A percentile compares a stretch with the other conserved stretches of the same genome.
Evolutionary conservation across 2,329 filamentous ascomycete genomes (phyloP).

Genomic region (Lizonia empirigonia): DNA sequence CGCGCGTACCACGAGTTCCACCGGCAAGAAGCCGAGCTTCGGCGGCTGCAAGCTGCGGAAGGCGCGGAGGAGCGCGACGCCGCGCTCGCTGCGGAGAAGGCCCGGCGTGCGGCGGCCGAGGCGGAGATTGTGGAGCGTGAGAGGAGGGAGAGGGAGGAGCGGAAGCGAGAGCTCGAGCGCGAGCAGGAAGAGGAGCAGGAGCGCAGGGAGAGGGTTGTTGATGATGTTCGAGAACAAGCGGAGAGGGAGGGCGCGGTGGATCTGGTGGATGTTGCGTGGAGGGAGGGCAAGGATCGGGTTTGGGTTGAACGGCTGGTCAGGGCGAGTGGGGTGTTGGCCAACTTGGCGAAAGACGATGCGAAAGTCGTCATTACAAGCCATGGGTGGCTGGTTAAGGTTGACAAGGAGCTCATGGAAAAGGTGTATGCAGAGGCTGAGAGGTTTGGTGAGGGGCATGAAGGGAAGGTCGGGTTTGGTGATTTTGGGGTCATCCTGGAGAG

Average conservation of each 20-base stretch:
- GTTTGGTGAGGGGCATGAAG: slow-evolving; percentile 32
- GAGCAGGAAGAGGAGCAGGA: slow-evolving; percentile 46
- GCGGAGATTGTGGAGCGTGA: slow-evolving; percentile 51
- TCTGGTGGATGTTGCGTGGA: slow-evolving; percentile 50
- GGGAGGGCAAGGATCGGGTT: slow-evolving; percentile 49
- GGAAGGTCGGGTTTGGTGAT: slow-evolving; percentile 45
- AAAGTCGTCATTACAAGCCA: slow-evolving; percentile 51
- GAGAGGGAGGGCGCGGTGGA: slow-evolving; percentile 33
- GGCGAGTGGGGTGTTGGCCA: slow-evolving; percentile 48
- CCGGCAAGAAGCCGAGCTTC: slow-evolving; percentile 54
- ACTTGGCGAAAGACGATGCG: slow-evolving; percentile 29
- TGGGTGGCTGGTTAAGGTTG: slow-evolving; percentile 52
- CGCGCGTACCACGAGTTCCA: slow-evolving; percentile 57
- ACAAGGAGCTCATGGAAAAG: slow-evolving; percentile 46
- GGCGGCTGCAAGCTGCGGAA: slow-evolving; percentile 51
- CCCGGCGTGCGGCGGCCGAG: slow-evolving; percentile 51
- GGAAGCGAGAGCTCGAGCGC: slow-evolving; percentile 46
- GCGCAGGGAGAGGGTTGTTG: slow-evolving; percentile 39
- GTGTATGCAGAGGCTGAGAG: slow-evolving; percentile 47
- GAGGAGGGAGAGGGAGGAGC: slow-evolving; percentile 47
- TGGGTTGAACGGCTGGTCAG: slow-evolving; percentile 54
- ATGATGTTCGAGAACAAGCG: slow-evolving; percentile 34
- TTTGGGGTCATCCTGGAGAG: slow-evolving; percentile 49
- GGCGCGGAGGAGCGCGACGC: slow-evolving; percentile 54
- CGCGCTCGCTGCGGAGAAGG: slow-evolving; percentile 48